A percentile compares a stretch with the other conserved stretches of the same genome.
These are phyloP conservation scores for Lentinula edodes DNA, from an alignment of 768 basidiomycete species.

Conservation along the genomic window DNA sequence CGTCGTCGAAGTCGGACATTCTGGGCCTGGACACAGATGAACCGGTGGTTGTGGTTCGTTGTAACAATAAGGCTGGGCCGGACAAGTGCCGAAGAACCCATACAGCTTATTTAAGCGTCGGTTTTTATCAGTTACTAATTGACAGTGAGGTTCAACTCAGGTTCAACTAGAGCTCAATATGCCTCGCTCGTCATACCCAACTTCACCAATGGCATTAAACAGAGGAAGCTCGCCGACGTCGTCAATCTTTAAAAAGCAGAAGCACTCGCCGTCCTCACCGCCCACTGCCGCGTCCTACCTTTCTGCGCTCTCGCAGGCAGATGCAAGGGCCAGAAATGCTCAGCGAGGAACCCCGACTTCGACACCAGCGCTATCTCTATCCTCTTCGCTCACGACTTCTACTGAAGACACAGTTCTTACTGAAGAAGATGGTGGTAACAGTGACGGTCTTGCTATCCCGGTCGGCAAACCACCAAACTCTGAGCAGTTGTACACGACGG, in stretches of 20 bases:
- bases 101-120: no score
- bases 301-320: conserved; percentile 56
- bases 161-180: not conserved
- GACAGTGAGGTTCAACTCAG: not conserved
- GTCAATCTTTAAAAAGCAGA: conserved; percentile 63
- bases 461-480: conserved; percentile 64
- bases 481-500: conserved; percentile 69
- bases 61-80: not conserved
- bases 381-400: conserved; percentile 63
- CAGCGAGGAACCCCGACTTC: conserved; percentile 48
- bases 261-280: conserved; percentile 25
- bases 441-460: conserved; percentile 57
- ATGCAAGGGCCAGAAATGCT: conserved; percentile 56
- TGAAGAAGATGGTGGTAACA: conserved; percentile 45
- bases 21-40: not conserved
- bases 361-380: conserved; percentile 69
- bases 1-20: conserved; percentile 58
- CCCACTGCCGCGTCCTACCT: conserved; percentile 56
- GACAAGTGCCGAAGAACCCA: not conserved
- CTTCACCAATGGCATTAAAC: conserved; percentile 56
- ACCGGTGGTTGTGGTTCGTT: not conserved
- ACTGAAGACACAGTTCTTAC: conserved; percentile 64
- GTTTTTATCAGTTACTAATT: not conserved
- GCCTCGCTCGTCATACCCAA: conserved; percentile 21
- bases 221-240: conserved; percentile 35